Evolutionary conservation across 2,329 filamentous ascomycete species (phyloP).

Genomic region (Curvularia sp.): DNA sequence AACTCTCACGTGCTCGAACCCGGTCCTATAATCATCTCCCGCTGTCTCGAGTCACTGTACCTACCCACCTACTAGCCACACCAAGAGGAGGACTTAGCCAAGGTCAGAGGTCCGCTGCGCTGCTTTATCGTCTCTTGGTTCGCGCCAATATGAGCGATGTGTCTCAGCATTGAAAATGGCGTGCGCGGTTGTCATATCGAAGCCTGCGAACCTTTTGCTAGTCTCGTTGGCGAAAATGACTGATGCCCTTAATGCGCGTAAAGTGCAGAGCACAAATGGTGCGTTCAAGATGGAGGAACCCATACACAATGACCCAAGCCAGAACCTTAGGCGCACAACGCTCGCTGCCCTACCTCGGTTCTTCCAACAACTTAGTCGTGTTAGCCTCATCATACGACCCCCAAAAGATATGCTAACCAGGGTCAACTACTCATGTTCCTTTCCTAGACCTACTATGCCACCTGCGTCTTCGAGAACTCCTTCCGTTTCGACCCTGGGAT

Average conservation of each 20-base stretch:
- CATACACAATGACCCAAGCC: conserved; percentile 55
- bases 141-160: conserved; percentile 6
- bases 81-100: conserved; percentile 13
- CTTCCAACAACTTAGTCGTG: conserved; percentile 54
- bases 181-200: conserved; percentile 56
- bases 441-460: conserved; percentile 26
- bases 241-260: conserved; percentile 52
- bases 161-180: conserved; percentile 1
- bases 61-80: not conserved
- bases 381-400: conserved; percentile 21
- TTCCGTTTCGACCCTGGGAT: conserved; percentile 54
- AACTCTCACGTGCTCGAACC: not conserved
- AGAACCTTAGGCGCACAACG: conserved; percentile 52
- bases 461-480: conserved; percentile 56
- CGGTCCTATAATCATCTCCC: not conserved
- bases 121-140: conserved; percentile 15
- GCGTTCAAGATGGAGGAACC: conserved; percentile 46
- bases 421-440: not conserved
- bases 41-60: not conserved
- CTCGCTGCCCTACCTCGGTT: conserved; percentile 57
- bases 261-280: conserved; percentile 49
- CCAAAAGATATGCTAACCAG: too few species aligned
- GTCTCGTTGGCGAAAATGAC: conserved; percentile 18
- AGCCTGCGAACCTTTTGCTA: conserved; percentile 25
- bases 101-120: conserved; percentile 11